Evolutionary conservation across 768 basidiomycete species (phyloP).

Genomic region (Kwoniella sp.): DNA sequence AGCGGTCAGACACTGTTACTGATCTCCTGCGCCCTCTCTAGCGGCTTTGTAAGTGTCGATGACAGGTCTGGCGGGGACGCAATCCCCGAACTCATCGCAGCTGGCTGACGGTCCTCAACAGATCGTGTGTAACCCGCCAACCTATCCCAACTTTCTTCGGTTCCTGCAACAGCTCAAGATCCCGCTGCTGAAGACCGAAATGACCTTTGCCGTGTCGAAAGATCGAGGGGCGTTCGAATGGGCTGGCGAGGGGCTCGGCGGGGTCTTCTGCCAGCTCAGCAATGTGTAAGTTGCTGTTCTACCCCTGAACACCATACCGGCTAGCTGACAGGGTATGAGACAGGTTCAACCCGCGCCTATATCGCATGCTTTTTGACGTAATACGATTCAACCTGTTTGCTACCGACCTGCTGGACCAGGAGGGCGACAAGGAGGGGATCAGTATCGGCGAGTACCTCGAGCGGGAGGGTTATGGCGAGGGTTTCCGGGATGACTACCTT

Average conservation of each 20-base stretch:
- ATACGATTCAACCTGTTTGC: conserved; percentile 69
- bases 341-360: conserved; percentile 45
- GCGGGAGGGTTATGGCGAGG: conserved; percentile 62
- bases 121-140: conserved; percentile 72
- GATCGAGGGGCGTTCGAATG: conserved; percentile 69
- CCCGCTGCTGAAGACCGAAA: conserved; percentile 60
- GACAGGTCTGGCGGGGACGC: neutral
- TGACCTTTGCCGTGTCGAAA: conserved; percentile 74
- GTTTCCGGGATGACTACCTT: conserved; percentile 69
- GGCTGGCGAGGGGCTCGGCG: conserved; percentile 63
- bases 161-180: conserved; percentile 61
- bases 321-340: neutral
- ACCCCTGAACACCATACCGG: neutral
- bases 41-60: conserved; percentile 61
- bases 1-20: neutral
- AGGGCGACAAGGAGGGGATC: conserved; percentile 44
- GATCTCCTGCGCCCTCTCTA: conserved; percentile 35
- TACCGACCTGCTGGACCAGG: conserved; percentile 53
- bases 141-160: conserved; percentile 73
- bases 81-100: neutral
- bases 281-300: conserved; percentile 48
- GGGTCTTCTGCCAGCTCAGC: conserved; percentile 64
- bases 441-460: conserved; percentile 60
- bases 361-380: conserved; percentile 48
- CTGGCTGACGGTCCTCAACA: conserved; percentile 35